These are phyloP conservation scores for Malassezia brasiliensis DNA, from an alignment of 1,284 basidiomycete species.

Conservation along the genomic window DNA sequence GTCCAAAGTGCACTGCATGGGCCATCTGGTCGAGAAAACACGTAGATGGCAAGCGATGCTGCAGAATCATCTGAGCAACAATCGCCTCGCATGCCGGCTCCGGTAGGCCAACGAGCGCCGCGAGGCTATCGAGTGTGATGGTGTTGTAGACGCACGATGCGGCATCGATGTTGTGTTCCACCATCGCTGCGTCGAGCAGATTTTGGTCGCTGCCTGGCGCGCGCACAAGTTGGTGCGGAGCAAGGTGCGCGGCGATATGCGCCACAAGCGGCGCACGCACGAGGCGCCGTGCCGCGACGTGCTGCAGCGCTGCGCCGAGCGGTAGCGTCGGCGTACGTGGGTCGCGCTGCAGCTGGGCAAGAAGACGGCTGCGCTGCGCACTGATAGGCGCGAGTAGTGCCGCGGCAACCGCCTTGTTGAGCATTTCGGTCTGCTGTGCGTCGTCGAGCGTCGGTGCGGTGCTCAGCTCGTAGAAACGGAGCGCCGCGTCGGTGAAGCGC, in stretches of 20 bases:
- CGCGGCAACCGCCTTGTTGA: conserved; percentile 73
- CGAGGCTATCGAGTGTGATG: conserved; percentile 2
- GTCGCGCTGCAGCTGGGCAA: conserved; percentile 85
- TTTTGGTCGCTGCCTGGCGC: not conserved
- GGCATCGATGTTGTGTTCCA: conserved; percentile 94
- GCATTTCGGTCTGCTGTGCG: conserved; percentile 26
- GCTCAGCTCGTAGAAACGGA: conserved; percentile 76
- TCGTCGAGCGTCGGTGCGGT: conserved; percentile 31
- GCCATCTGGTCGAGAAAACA: conserved; percentile 6
- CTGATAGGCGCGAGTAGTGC: conserved; percentile 95
- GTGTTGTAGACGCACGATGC: conserved; percentile 60
- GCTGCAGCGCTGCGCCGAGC: conserved; percentile 79
- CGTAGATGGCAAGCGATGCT: not conserved
- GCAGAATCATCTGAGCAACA: conserved; percentile 2
- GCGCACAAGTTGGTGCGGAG: conserved; percentile 63
- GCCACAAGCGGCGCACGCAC: conserved; percentile 77
- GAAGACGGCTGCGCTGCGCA: conserved; percentile 79
- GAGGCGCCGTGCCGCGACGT: conserved; percentile 91
- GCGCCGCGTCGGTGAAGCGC: conserved; percentile 88
- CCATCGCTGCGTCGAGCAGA: conserved; percentile 60
- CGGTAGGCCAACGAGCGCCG: not conserved
- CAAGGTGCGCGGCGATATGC: conserved; percentile 75
- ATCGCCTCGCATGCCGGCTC: not conserved
- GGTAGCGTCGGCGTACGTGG: conserved; percentile 71
- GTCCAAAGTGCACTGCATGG: not conserved